Conservation (phyloP, 164 flowering plant genomes). For the Amborella trichopoda region DNA sequence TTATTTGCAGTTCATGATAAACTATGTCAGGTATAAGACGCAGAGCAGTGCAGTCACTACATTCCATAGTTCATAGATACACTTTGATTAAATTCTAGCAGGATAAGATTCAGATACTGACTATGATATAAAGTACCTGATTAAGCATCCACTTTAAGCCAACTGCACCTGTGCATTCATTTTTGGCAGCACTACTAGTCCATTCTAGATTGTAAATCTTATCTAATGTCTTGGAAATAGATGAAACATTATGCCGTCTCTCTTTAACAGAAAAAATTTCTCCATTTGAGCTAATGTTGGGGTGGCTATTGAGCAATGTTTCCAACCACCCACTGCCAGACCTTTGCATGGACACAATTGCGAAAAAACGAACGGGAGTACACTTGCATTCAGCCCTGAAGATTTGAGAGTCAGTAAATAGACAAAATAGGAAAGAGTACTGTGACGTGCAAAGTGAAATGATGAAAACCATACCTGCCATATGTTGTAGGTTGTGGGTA, state of each 20-base stretch:
- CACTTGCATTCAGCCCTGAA: constrained; percentile 64
- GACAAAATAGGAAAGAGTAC: neutral
- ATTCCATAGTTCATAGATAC: no score
- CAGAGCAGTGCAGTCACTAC: no score
- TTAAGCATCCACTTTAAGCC: constrained; percentile 97
- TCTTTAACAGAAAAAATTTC: constrained; percentile 55
- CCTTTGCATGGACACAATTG: constrained; percentile 68
- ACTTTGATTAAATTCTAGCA: no score
- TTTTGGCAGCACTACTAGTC: constrained; percentile 81
- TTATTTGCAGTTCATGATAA: no score
- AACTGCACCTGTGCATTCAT: constrained; percentile 71
- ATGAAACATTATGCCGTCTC: constrained; percentile 48
- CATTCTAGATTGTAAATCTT: constrained; percentile 65
- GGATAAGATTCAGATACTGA: no score
- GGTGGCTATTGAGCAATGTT: constrained; percentile 70
- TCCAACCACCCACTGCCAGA: constrained; percentile 98
- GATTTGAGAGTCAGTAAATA: constrained; percentile 1
- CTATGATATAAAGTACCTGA: constrained; percentile 51
- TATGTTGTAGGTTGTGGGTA: constrained; percentile 20
- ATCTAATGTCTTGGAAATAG: constrained; percentile 49
- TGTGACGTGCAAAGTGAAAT: neutral
- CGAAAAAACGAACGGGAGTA: constrained; percentile 65
- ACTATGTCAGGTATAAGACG: no score
- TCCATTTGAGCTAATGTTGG: constrained; percentile 80
- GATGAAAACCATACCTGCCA: constrained; percentile 8